phyloP scores from a whole-genome alignment of 208 protist genomes.

The Herpetomonas muscarum region DNA sequence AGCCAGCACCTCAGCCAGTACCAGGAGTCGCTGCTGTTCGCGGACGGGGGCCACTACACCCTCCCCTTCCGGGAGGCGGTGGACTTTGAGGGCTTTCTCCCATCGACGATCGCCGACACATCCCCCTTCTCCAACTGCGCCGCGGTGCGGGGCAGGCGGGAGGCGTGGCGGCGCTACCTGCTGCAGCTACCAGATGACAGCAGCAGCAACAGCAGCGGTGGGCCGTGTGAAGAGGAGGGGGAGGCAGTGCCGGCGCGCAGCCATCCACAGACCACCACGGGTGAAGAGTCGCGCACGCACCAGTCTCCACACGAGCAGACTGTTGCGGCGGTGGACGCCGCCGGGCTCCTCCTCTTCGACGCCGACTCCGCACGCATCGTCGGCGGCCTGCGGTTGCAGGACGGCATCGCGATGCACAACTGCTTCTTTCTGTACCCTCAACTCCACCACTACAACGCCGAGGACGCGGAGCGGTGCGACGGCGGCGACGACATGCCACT shows the following conservation, averaged over 20 bases:
- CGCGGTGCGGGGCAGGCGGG: constrained; percentile 12
- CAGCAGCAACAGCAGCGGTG: constrained; percentile 1
- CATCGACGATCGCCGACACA: constrained; percentile 18
- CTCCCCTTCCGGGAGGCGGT: background rate
- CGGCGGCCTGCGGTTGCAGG: constrained; percentile 37
- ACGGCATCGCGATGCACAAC: constrained; percentile 37
- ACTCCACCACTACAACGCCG: constrained; percentile 23
- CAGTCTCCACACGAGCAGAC: too few species aligned
- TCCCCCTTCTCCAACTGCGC: constrained; percentile 12
- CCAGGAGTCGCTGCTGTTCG: constrained; percentile 13
- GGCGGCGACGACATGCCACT: background rate
- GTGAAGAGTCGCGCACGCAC: background rate
- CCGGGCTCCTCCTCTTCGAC: constrained; percentile 37
- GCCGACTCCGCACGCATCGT: constrained; percentile 32
- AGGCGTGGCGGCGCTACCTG: constrained; percentile 12
- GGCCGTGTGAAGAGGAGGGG: background rate
- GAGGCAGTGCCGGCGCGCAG: background rate
- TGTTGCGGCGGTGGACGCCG: too few species aligned
- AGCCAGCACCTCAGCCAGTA: constrained; percentile 18
- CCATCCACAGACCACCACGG: background rate
- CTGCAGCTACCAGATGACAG: background rate
- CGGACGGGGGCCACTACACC: too few species aligned
- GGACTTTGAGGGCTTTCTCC: background rate
- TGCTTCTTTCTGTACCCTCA: constrained; percentile 72
- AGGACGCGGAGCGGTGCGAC: background rate